Evolutionary conservation across 2,329 filamentous ascomycete species (phyloP), one percentile per base, ranked within the genome.

Genomic region (Clarireedia monteithiana): DNA sequence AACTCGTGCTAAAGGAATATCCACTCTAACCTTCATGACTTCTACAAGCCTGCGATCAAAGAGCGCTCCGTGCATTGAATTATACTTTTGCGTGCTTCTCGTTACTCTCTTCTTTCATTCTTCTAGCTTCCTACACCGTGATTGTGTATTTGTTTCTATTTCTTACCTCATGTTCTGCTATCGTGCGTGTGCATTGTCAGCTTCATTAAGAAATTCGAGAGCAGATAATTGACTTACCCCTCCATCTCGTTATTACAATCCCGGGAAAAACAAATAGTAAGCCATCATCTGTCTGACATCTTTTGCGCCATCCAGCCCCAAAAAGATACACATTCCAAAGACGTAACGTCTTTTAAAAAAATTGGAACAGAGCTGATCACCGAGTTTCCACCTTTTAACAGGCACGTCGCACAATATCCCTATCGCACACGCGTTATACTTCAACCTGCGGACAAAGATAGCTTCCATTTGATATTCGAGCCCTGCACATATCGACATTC

Each of bases 21-120:
- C 30, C 30, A 56, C 24, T 50, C 27, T 1, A 12, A 50, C 40
- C 58, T 56, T 58, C 39, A 42, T 42, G 39, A 42, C 15, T 42
- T 42, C 39, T 42, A 42, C 15, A 6, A 42, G 17, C 15, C 15
- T 23, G 45, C 55, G 40, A 58, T 62, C 61, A 56, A 45, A 42
- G 4, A 44, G 59, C 51, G 62, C 63, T 55, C 63, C 63, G 63
- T 64, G 63, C 63, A 57, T 60, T 48, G 48, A 39, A 38, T 45
- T 53, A 48, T 24, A 44, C 24, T 17, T 48, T 42, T 24, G 17
- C 23, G 15, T 40, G 26, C 54, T 58, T 39, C 50, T 42, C 30
- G 24, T 56, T 38, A 15, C 47, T 51, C 48, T 56, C 50, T 45
- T 48, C 44, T 49, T 39, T 53, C 39, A n/a, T 20, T 42, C 39